Evolutionary conservation across 495 filamentous ascomycete species (phyloP), one percentile per base, ranked within the genome.

Genomic region (Xylaria venustula): DNA sequence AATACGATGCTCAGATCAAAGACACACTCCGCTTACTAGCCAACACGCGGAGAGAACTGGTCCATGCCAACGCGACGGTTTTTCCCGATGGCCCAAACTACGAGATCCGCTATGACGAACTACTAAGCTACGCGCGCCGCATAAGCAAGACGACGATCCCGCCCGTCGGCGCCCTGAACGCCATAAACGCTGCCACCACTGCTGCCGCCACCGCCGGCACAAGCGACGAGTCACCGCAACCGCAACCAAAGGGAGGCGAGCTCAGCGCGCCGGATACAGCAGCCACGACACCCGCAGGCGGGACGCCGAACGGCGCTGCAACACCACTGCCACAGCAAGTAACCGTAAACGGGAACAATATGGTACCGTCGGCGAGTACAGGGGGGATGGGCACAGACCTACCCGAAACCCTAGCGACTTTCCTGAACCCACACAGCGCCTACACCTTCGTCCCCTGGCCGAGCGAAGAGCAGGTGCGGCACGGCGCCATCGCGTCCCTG

Each of bases 101-200:
- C 64, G 62, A 76, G 15, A 83, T 92, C 52, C 77, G 81, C 12
- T 87, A 87, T 55, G 77, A 77, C 46, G 88, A 92, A 53, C 81
- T 93, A 1, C 83, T 93, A 7, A 73, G 74, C 45, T 92, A 88
- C 65, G 90, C 90, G 8, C 83, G 85, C n/a, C 81, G 82, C 62
- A 91, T 93, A 61, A 85, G 83, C 56, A 85, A 83, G 68, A 90
- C 84, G 62, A 92, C 90, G 0, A 76, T 88, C 8, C 90, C 90
- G 1, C 85, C 85, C 1, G 83, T 84, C 5, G 85, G 79, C 59
- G 76, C 81, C n/a, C 67, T 77, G 2, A 79, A 77, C 58, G 67
- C 71, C 40, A 48, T 73, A n/a, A n/a, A n/a, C n/a, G n/a, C n/a
- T n/a, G n/a, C n/a, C n/a, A n/a, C n/a, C n/a, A n/a, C n/a, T n/a